Base-by-base conservation (phyloP, 352 stramenopile genomes). In the Globisporangium cederbergense region DNA sequence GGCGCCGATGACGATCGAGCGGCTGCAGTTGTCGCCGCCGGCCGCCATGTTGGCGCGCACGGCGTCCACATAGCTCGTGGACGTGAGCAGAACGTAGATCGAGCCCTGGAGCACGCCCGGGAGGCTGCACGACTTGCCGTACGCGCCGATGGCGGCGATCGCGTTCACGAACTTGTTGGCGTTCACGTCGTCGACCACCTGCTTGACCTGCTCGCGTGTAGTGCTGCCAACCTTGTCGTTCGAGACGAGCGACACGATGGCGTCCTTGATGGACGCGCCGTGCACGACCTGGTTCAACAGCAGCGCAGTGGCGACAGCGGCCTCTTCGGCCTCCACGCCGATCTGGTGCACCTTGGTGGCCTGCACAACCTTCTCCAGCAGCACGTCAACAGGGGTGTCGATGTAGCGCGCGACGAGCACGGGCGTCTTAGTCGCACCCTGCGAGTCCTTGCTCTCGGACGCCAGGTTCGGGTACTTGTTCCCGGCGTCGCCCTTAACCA, bases 21-120 rank as follows among this genome's bases (percentile, higher is more conserved):
- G 78, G 32, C 82, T 88, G 69, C 79, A 89, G 72, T 89, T 91
- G 76, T 91, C 82, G 30, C 79, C 79, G 20, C 82, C 82, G 0
- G 82, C 78, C 34, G 79, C 20, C 57, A 89, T 77, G 52, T 91
- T 91, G 45, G 71, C 63, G 45, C 77, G 76, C 43, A 91, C 43
- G 0, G 79, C 76, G 32, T 82, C 76, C 28, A 75, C 67, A 57
- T 83, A 88, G 38, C 54, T 64, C 36, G 30, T 61, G 30, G 69
- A 76, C 22, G 79, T 83, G 47, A 91, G 62, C 42, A 91, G 66
- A 52, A 88, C 75, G 66, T 78, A 91, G 38, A 91, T 62, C 56
- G 74, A 72, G 1, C 79, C 78, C 60, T 91, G 69, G 20, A 91
- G 68, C 58, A 74, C 74, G 30, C 78, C 81, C 1, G 81, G 81